phyloP scores from a whole-genome alignment of 495 filamentous ascomycete genomes.

The Talaromyces borbonicus region DNA sequence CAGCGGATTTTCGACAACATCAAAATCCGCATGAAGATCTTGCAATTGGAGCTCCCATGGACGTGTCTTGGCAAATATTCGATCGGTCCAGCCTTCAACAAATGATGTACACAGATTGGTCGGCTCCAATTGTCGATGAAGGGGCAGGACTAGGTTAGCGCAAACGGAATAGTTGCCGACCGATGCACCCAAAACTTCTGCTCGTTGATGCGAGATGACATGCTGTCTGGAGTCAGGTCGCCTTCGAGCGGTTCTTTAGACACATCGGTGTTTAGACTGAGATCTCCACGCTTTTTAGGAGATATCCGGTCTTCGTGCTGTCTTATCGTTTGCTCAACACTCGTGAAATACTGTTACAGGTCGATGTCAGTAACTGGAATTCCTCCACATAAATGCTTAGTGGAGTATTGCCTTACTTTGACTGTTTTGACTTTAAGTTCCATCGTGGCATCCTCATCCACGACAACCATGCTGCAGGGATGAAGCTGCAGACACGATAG shows the following conservation, averaged over 20 bases:
- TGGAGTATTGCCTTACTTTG: slow-evolving; percentile 56
- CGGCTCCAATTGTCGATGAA: not conserved
- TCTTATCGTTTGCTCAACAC: slow-evolving; percentile 2
- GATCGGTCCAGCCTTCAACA: slow-evolving; percentile 7
- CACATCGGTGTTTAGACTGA: slow-evolving; percentile 29
- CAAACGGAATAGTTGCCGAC: slow-evolving; percentile 4
- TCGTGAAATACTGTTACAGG: slow-evolving; percentile 16
- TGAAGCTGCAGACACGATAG: slow-evolving; percentile 72
- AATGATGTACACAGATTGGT: slow-evolving; percentile 7
- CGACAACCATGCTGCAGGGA: slow-evolving; percentile 68
- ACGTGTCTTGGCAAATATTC: slow-evolving; percentile 8
- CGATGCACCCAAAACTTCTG: slow-evolving; percentile 2
- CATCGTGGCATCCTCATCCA: slow-evolving; percentile 75
- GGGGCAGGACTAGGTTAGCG: not conserved
- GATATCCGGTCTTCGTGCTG: slow-evolving; percentile 14
- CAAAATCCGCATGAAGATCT: slow-evolving; percentile 3
- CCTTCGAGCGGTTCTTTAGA: slow-evolving; percentile 25
- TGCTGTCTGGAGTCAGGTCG: slow-evolving; percentile 56
- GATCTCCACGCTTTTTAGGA: slow-evolving; percentile 25
- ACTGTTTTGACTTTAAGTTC: slow-evolving; percentile 83
- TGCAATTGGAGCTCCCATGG: slow-evolving; percentile 1
- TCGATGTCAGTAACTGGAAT: slow-evolving; percentile 15
- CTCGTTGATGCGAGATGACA: slow-evolving; percentile 47
- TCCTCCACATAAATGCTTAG: slow-evolving; percentile 45
- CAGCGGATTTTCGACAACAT: slow-evolving; percentile 4